A percentile compares a stretch with the other conserved stretches of the same genome.
phyloP scores from a whole-genome alignment of 2,329 filamentous ascomycete species.

The Calonectria pauciramosa region DNA sequence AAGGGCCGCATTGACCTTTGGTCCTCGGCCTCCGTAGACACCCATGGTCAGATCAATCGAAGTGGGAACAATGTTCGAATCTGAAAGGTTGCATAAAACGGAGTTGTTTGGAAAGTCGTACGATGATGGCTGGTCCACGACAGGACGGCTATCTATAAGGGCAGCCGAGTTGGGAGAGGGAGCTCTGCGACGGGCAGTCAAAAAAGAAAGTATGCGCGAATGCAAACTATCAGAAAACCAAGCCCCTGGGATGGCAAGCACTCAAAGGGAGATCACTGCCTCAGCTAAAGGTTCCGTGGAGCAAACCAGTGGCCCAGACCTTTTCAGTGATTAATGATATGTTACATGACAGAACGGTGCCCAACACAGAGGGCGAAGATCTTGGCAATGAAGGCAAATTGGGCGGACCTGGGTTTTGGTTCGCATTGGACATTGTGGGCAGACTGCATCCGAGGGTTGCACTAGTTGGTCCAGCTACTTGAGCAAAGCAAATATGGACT shows the following conservation, averaged over 20 bases:
- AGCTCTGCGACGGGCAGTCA: background rate
- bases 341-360: background rate
- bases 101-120: background rate
- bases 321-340: slow-evolving; percentile 1
- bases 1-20: slow-evolving; percentile 13
- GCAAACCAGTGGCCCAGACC: background rate
- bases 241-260: background rate
- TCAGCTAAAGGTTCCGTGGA: background rate
- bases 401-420: background rate
- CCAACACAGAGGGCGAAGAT: background rate
- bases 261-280: background rate
- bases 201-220: background rate
- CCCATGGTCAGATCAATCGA: background rate
- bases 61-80: background rate
- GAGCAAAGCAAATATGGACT: background rate
- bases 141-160: background rate
- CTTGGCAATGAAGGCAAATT: background rate
- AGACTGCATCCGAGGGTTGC: background rate
- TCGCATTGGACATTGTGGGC: background rate
- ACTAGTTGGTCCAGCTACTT: background rate
- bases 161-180: background rate
- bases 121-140: background rate
- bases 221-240: background rate
- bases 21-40: slow-evolving; percentile 8
- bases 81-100: background rate